Base-by-base conservation (phyloP, 495 filamentous ascomycete genomes). In the Cetradonia linearis region DNA sequence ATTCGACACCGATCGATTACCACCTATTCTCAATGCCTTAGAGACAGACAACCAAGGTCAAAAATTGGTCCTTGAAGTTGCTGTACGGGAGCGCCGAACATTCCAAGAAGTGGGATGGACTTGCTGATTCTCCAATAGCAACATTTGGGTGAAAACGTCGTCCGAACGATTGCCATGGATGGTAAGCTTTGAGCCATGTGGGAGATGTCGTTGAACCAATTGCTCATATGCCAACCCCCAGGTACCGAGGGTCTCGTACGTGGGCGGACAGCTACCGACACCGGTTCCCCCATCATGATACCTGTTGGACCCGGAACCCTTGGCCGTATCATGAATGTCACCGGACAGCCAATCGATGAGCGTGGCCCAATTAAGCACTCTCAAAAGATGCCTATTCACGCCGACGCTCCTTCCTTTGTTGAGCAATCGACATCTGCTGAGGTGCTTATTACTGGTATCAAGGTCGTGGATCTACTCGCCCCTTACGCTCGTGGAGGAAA, bases 401-500 rank as follows among this genome's bases (percentile, higher is more conserved):
- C 88, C 71, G 93, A 98, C 58, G 83, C 93, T 63, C 93, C 93
- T 55, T 72, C 70, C 64, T 98, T 97, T 81, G 78, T 82, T 65
- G 94, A 97, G 66, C 93, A 98, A 82, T 90, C 93, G 61, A 98
- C 93, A 68, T 78, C 81, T 64, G 93, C 94, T 66, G 93, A 98
- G 78, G 86, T 98, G 77, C 83, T 98, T 65, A 86, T 96, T 69
- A 98, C 93, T 67, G 93, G 93, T 84, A 98, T 98, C 84, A 98
- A 98, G 86, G 93, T 98, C 74, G 93, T 98, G 76, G 93, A 98
- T 74, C 80, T 98, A 66, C 83, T 98, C 67, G 93, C 93, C 72
- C 93, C 93, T 69, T 98, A 98, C 76, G 93, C 93, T 78, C 93
- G 93, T 91, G 93, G 93, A 87, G 93, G 93, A 84, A 98, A 98